Base-by-base conservation (phyloP, 768 basidiomycete genomes). In the Panellus pusillus region DNA sequence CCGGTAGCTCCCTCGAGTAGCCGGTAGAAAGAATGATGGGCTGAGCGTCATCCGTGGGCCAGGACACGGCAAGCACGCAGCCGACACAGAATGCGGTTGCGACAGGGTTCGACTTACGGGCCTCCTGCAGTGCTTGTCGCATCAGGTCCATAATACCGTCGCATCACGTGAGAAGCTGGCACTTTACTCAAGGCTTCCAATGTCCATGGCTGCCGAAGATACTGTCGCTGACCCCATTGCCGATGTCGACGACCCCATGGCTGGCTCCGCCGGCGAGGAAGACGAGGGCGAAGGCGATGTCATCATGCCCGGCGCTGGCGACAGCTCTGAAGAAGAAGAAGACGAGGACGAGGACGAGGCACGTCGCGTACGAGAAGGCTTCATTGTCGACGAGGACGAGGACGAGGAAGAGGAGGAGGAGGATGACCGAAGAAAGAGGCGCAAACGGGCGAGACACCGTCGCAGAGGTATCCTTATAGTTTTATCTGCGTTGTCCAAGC, bases 271-370 rank as follows among this genome's bases (percentile, higher is more conserved):
- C 17, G 74, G 74, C 41, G 84, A 75, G 48, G 84, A 81, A 48
- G 82, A 78, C 32, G 83, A 81, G 47, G 79, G 72, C 17, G 80
- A 78, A 49, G 82, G 75, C 36, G 84, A 84, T 65, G 77, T 76
- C 47, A 68, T 76, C 63, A 80, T 79, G 70, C 75, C 77, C 37
- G 75, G 73, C 50, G 71, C 71, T 51, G 81, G 84, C 66, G 91
- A 93, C 70, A 93, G 91, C 68, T 93, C 91, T 13, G 54, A 55
- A 41, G 91, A 92, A 63, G 90, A 93, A 65, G 87, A 82, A 32
- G 91, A 95, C 35, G 93, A 96, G 44, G 93, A 96, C 65, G 89
- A 85, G 63, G 95, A 96, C 57, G 93, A 93, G 72, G 88, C 76
- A 62, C 79, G 82, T 52, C 77, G 82, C 52, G 83, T 97, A 51